Evolutionary conservation across 306 rosid species (phyloP).

Genomic region (Malus sylvestris): DNA sequence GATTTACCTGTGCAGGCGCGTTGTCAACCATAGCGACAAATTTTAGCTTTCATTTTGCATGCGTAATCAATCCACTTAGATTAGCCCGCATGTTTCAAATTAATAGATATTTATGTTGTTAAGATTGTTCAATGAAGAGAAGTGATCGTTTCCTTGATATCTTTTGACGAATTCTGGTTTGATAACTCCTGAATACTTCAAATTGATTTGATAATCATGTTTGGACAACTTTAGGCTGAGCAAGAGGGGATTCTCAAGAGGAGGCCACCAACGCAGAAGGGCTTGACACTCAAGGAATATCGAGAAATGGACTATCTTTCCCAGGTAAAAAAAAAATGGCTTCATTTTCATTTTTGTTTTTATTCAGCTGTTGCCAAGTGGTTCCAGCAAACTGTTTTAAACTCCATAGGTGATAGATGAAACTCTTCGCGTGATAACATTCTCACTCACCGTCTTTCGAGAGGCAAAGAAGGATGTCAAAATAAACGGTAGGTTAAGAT

Average conservation of each 20-base stretch:
- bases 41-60: background rate
- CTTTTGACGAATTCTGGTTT: background rate
- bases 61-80: background rate
- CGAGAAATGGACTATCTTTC: conserved; percentile 74
- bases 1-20: background rate
- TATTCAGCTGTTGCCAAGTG: background rate
- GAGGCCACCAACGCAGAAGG: conserved; percentile 58
- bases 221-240: conserved; percentile 43
- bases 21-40: background rate
- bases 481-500: conserved; percentile 42
- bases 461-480: conserved; percentile 72
- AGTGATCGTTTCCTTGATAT: no score
- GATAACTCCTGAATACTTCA: background rate
- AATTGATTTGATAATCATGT: background rate
- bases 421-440: conserved; percentile 69
- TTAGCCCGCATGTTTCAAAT: background rate
- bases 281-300: conserved; percentile 57
- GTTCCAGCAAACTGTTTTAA: background rate
- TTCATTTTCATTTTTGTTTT: background rate
- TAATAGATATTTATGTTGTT: background rate
- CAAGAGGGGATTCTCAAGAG: conserved; percentile 58
- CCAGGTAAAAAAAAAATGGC: conserved; percentile 32
- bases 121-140: background rate
- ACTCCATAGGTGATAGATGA: conserved; percentile 66
- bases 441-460: conserved; percentile 70